Conservation (phyloP, 306 rosid species). For the Prunus armeniaca region DNA sequence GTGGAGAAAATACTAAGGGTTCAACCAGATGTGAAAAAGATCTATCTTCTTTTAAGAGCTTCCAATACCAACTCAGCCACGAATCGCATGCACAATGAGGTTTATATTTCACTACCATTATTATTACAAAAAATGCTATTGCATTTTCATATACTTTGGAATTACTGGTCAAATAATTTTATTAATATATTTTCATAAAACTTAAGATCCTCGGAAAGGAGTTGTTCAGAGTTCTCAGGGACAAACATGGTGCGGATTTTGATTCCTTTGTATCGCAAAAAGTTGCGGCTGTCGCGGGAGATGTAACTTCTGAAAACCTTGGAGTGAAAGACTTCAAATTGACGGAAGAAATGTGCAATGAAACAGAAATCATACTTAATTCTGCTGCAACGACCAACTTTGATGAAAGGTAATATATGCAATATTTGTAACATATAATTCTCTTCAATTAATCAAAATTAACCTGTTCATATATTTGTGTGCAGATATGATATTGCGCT, state of each 20-base stretch:
- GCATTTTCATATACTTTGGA: not conserved
- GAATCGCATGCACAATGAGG: conserved; percentile 20
- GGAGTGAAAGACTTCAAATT: conserved; percentile 26
- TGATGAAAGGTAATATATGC: conserved; percentile 24
- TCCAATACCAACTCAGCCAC: conserved; percentile 8
- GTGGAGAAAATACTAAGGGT: conserved; percentile 25
- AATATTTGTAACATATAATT: too few relatives aligned
- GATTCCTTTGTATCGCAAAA: conserved; percentile 26
- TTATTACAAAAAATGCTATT: not conserved
- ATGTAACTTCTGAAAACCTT: conserved; percentile 20
- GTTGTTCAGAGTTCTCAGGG: conserved; percentile 6
- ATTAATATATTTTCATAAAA: not conserved
- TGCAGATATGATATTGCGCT: conserved; percentile 35
- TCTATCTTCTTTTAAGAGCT: conserved; percentile 32
- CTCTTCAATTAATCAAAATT: not conserved
- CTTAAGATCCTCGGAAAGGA: conserved; percentile 6
- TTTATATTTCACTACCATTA: not conserved
- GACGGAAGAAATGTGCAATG: conserved; percentile 1
- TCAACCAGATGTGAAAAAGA: conserved; percentile 25
- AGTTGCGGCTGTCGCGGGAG: conserved; percentile 25
- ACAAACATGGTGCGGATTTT: conserved; percentile 5
- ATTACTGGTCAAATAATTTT: not conserved
- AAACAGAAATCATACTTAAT: conserved; percentile 24
- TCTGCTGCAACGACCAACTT: conserved; percentile 34
- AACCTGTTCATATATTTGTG: not conserved